These are phyloP conservation scores for Kwoniella shivajii DNA, from an alignment of 1,284 basidiomycete genomes.

Conservation along the genomic window DNA sequence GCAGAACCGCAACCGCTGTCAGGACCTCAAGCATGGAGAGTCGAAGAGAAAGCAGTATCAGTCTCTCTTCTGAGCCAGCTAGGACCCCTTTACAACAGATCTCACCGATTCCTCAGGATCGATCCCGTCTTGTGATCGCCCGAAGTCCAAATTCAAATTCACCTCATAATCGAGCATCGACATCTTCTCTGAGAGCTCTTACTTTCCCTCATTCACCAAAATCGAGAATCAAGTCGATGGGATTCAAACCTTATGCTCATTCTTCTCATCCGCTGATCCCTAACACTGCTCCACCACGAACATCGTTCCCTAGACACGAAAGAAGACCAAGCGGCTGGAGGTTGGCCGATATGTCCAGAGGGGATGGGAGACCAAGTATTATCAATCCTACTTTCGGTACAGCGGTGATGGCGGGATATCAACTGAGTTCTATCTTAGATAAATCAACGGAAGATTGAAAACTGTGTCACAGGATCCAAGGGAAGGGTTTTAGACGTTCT, in stretches of 20 bases:
- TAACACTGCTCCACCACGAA: background rate
- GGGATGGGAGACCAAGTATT: background rate
- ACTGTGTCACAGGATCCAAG: too few relatives aligned
- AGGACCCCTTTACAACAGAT: background rate
- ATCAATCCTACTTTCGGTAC: constrained; percentile 1
- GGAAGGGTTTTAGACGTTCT: too few relatives aligned
- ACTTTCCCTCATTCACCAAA: background rate
- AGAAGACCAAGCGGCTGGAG: background rate
- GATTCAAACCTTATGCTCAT: constrained; percentile 10
- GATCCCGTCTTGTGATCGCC: background rate
- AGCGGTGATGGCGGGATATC: background rate
- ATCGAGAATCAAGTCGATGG: background rate
- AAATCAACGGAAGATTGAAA: too few relatives aligned
- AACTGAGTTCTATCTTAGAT: too few relatives aligned
- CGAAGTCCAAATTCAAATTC: background rate
- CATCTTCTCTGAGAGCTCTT: background rate
- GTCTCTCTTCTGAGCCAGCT: background rate
- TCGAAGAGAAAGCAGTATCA: background rate
- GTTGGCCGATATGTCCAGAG: background rate
- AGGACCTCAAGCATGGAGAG: background rate
- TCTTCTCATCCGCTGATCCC: background rate
- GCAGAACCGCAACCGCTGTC: background rate
- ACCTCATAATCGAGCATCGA: background rate
- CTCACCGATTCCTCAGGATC: background rate
- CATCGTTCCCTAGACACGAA: background rate